Conservation (phyloP, 345 rosid genomes). For the Bretschneidera sinensis region DNA sequence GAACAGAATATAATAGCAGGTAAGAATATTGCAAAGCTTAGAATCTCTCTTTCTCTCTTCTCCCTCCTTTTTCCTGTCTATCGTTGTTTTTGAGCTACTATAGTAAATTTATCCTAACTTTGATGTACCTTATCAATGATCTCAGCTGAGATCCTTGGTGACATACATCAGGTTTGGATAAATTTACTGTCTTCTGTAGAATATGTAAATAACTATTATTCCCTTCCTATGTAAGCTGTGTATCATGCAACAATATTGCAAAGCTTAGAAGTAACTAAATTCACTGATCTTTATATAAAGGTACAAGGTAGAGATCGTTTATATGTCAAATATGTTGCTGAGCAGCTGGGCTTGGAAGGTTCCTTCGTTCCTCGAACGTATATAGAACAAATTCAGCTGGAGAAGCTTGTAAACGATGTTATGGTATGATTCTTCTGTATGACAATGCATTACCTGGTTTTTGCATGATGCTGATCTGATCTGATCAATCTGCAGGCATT, state of each 20-base stretch:
- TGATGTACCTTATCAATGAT: no score
- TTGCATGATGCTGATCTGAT: conserved; percentile 23
- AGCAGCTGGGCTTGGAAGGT: conserved; percentile 83
- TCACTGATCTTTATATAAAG: conserved; percentile 34
- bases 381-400: conserved; percentile 96
- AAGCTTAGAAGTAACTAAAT: conserved; percentile 12
- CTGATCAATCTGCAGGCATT: conserved; percentile 58
- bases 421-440: conserved; percentile 53
- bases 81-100: no score
- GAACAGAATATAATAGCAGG: no score
- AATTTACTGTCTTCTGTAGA: no score
- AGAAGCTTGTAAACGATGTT: conserved; percentile 94
- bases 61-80: no score
- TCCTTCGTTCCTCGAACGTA: conserved; percentile 89
- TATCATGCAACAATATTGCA: not conserved
- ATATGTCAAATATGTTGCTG: conserved; percentile 59
- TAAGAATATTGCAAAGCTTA: no score
- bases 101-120: no score
- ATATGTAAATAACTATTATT: no score
- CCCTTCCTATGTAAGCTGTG: not conserved
- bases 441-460: conserved; percentile 10
- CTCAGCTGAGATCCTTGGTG: no score
- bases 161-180: no score
- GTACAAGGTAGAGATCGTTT: conserved; percentile 97
- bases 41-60: no score